phyloP scores from a whole-genome alignment of 1,284 basidiomycete genomes.

The Phenoliferia sp. region DNA sequence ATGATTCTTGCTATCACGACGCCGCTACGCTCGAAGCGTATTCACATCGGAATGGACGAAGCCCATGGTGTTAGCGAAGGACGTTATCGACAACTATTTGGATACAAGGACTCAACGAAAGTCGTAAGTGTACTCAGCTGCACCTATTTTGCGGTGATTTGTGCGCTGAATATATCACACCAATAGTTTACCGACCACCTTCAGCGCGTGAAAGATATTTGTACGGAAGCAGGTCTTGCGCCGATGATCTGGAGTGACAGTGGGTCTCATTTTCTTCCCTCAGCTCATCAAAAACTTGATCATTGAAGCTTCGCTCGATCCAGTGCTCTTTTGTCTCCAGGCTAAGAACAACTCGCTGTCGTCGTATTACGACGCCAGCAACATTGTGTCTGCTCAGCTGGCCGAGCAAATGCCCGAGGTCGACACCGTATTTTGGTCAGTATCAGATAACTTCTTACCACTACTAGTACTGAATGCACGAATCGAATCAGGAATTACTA shows the following conservation, averaged over 20 bases:
- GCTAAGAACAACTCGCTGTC: conserved; percentile 42
- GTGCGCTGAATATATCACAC: no score
- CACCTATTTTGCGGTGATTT: no score
- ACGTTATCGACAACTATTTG: conserved; percentile 41
- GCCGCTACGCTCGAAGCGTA: conserved; percentile 40
- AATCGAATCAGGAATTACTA: neutral
- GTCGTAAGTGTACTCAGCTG: conserved; percentile 21
- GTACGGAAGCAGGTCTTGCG: conserved; percentile 31
- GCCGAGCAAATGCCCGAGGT: conserved; percentile 39
- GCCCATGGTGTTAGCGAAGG: conserved; percentile 44
- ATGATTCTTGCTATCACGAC: conserved; percentile 38
- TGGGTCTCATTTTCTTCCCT: conserved; percentile 11
- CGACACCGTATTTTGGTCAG: conserved; percentile 38
- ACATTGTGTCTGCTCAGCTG: conserved; percentile 33
- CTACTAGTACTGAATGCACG: neutral
- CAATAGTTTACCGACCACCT: conserved; percentile 37
- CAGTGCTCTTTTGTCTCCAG: conserved; percentile 44
- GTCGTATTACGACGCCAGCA: conserved; percentile 41
- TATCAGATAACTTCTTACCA: conserved; percentile 5
- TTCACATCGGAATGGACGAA: conserved; percentile 42
- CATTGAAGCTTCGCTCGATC: neutral
- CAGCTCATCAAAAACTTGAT: neutral
- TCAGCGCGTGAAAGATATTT: conserved; percentile 40
- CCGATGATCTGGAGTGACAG: conserved; percentile 45
- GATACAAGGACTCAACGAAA: conserved; percentile 39